Evolutionary conservation across 1,139 yeast species (phyloP), one percentile per base, ranked within the genome.

Genomic region (Nakaseomyces bracarensis): DNA sequence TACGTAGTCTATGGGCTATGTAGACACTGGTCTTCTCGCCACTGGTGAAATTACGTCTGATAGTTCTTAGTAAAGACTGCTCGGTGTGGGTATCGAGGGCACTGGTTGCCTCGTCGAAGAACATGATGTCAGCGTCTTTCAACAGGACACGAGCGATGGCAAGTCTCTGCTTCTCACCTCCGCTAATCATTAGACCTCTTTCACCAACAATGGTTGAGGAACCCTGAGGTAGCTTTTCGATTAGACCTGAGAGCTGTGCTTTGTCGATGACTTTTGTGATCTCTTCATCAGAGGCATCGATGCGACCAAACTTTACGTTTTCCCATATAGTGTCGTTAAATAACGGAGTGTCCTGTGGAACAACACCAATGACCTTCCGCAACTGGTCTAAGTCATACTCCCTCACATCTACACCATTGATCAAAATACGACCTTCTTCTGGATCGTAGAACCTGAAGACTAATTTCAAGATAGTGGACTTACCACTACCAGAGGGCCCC

Each of bases 81-180:
- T 91, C 99, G 0, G 99, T 91, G 57, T 87, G 95, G 3, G 98
- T 91, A 61, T 91, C 99, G 40, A 91, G 70, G 0, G 98, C 98
- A 40, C 95, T 82, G 0, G 99, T 91, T 5, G 97, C 97, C 60
- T 91, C 98, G 59, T 93, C 98, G 51, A 91, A 87, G 61, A 93
- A 91, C 46, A 94, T 83, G 42, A 93, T 85, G 13, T 94, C 93
- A 0, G 97, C 79, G 48, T 75, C 71, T 64, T 93, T 93, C 52
- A 91, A 67, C 38, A 91, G 65, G 15, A 91, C 76, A 51, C 99
- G 71, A 1, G 96, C 93, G 53, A 91, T 86, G 0, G 98, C 98
- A 42, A 91, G 69, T 49, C 99, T 71, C 63, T 91, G 99, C 60
- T 93, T 89, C 62, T 91, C 98, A 44, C 99, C 99, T 11, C 99